Percentiles rank a stretch among this genome's conserved stretches.
phyloP scores from a whole-genome alignment of 73 alveolate species.

The Tetrahymena elliotti region DNA sequence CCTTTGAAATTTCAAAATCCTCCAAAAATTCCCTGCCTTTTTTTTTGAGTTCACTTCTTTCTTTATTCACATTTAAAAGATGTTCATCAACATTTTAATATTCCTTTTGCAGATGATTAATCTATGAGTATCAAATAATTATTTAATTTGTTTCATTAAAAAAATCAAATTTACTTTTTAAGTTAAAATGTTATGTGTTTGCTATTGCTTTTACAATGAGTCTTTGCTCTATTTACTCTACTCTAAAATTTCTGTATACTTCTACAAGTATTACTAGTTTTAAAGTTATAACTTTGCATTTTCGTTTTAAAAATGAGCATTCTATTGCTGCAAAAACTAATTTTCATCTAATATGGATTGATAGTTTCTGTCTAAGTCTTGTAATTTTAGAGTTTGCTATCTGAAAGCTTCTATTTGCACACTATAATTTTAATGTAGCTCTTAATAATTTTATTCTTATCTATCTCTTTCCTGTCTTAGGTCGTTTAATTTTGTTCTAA shows the following conservation, averaged over 20 bases:
- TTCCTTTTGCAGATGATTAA: background rate
- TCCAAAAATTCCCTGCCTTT: background rate
- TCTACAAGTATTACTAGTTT: background rate
- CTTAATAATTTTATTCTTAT: background rate
- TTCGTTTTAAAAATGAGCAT: background rate
- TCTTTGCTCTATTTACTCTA: background rate
- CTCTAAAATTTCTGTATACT: background rate
- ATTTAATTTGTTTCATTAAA: background rate
- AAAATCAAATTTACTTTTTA: background rate
- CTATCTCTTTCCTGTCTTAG: background rate
- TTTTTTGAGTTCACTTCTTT: background rate
- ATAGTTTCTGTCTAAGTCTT: background rate
- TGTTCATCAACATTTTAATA: background rate
- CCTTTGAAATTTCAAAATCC: background rate
- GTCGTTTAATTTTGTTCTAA: background rate
- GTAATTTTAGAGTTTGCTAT: background rate
- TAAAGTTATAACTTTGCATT: background rate
- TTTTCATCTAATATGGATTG: background rate
- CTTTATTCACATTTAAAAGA: background rate
- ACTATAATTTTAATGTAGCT: background rate
- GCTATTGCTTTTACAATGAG: background rate
- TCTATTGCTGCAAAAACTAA: background rate
- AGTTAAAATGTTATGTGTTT: background rate
- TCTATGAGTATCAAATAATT: background rate
- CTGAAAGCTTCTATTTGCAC: background rate